Conservation (phyloP, 495 filamentous ascomycete genomes). For the Achaetomiella virescens region DNA sequence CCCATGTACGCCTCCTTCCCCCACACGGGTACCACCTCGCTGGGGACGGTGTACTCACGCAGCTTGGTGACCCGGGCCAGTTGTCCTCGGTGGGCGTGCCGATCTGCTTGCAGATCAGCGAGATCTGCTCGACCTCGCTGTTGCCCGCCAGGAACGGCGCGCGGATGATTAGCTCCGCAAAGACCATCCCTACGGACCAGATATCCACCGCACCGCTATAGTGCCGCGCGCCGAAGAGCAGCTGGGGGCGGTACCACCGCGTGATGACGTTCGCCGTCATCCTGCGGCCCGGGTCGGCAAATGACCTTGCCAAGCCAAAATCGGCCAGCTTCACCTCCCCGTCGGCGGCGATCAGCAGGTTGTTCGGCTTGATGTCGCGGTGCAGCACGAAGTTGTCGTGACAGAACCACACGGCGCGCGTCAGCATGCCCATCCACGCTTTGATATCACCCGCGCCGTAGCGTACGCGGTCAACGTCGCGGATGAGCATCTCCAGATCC, state of each 20-base stretch:
- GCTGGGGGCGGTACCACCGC: slow-evolving; percentile 91
- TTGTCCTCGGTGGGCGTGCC: slow-evolving; percentile 91
- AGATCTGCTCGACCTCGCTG: slow-evolving; percentile 68
- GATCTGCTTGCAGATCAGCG: slow-evolving; percentile 73
- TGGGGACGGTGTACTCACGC: slow-evolving; percentile 64
- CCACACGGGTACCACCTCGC: slow-evolving; percentile 54
- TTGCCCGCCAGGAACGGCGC: slow-evolving; percentile 69
- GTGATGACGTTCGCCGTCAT: slow-evolving; percentile 98
- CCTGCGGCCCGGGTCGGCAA: slow-evolving; percentile 75
- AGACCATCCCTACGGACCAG: slow-evolving; percentile 91
- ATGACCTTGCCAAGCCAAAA: slow-evolving; percentile 88
- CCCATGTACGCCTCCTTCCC: slow-evolving; percentile 62
- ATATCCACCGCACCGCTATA: slow-evolving; percentile 90
- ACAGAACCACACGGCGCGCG: slow-evolving; percentile 92
- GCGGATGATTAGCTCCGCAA: slow-evolving; percentile 83
- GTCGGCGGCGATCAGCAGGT: slow-evolving; percentile 86
- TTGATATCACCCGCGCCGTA: slow-evolving; percentile 78
- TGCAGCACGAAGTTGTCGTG: slow-evolving; percentile 92
- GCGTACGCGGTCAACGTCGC: slow-evolving; percentile 64
- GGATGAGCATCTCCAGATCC: slow-evolving; percentile 90
- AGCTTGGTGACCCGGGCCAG: slow-evolving; percentile 89
- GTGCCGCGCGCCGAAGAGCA: slow-evolving; percentile 81
- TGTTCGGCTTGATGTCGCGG: slow-evolving; percentile 99
- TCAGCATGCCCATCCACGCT: slow-evolving; percentile 96
- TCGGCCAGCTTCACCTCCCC: slow-evolving; percentile 93